These are phyloP conservation scores for Mycena rebaudengoi DNA, from an alignment of 768 basidiomycete genomes.

Conservation along the genomic window DNA sequence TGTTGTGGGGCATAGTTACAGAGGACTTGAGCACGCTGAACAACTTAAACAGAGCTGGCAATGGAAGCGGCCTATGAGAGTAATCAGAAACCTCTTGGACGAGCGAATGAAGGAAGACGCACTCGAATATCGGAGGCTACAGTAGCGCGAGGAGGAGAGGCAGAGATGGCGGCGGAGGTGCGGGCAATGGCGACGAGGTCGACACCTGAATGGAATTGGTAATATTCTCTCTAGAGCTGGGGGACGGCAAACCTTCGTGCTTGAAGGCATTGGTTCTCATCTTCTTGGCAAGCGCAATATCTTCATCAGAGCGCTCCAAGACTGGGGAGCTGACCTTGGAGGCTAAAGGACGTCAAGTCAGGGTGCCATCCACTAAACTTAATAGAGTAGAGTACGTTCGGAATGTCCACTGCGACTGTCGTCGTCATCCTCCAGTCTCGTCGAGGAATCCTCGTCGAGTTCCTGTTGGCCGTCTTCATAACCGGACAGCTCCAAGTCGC, in stretches of 20 bases:
- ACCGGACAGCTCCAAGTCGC: constrained; percentile 65
- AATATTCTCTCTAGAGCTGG: background rate
- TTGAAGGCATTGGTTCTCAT: constrained; percentile 82
- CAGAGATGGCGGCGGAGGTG: constrained; percentile 76
- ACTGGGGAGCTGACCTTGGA: constrained; percentile 25
- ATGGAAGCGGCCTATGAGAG: too few species aligned
- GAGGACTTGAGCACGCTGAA: too few species aligned
- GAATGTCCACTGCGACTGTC: constrained; percentile 20
- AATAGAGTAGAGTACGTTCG: constrained; percentile 6
- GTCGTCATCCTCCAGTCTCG: constrained; percentile 50
- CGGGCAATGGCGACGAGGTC: constrained; percentile 86
- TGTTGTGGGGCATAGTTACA: too few species aligned
- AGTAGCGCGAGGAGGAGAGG: constrained; percentile 50
- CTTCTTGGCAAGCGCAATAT: constrained; percentile 49
- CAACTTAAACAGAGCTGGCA: too few species aligned
- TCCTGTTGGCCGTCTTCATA: constrained; percentile 65
- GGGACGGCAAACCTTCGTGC: constrained; percentile 53
- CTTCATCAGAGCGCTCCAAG: constrained; percentile 51
- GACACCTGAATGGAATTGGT: constrained; percentile 37
- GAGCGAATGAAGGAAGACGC: background rate
- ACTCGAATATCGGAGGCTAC: constrained; percentile 1
- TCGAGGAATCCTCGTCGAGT: constrained; percentile 71
- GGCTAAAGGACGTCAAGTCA: background rate
- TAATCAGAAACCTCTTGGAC: too few species aligned
- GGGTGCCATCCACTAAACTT: background rate